Evolutionary conservation across 1,284 basidiomycete species (phyloP), one percentile per base, ranked within the genome.

Genomic region (Ceratobasidium sp.): DNA sequence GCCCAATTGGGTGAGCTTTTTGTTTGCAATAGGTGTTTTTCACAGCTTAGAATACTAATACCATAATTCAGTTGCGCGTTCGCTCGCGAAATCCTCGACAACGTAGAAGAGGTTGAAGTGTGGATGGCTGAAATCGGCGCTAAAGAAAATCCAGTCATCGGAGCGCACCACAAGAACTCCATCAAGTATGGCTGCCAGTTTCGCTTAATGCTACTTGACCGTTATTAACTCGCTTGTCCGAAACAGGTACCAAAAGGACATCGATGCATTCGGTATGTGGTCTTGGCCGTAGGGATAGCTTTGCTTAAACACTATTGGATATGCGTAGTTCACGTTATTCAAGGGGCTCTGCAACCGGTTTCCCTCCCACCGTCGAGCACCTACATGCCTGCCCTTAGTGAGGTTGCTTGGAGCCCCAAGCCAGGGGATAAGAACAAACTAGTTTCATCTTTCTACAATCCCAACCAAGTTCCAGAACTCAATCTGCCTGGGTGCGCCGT

Each of bases 221-320:
- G 4, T 27, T n/a, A 29, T 13, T 50, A 54, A 54, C n/a, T 43
- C 5, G 5, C n/a, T 17, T 31, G 12, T n/a, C n/a, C n/a, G n/a
- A n/a, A 53, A 42, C 6, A 57, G 69, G 32, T 70, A 62, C 42
- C 60, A 62, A 55, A 62, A 62, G 47, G 69, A 65, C 32, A 70
- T 70, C 52, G 68, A 70, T 25, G 22, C 58, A 17, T 70, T 70
- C 25, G 60, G 69, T 64, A 22, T 34, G 47, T 60, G 20, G n/a
- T 54, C 38, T 54, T 20, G 15, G 13, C 22, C 20, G n/a, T n/a
- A 17, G 47, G 34, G 13, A 13, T 5, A 65, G 17, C 29, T 53
- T 32, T 32, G 58, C n/a, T 12, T n/a, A 0, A 12, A 22, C 25
- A 35, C 5, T 65, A 35, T 50, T 50, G n/a, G 22, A 20, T 20